Evolutionary conservation across 192 early-diverging fungal genomes (phyloP), one percentile per base, ranked within the genome.

Genomic region (Geosiphon pyriformis): DNA sequence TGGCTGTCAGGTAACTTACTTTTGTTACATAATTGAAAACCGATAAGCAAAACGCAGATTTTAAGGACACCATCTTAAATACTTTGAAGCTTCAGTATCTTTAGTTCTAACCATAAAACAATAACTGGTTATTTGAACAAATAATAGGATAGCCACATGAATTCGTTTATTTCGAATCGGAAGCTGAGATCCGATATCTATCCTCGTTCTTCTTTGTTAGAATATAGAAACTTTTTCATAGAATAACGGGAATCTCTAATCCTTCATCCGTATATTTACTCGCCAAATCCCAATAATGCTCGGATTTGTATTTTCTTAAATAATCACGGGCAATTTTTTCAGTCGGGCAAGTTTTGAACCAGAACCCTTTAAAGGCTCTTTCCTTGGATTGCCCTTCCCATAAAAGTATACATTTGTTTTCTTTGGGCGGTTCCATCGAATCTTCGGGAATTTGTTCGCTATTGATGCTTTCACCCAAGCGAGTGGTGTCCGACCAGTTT

Each of bases 341-440:
- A 2, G 85, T 87, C n/a, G 87, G 79, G 50, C 87, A 88, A 18
- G 76, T 77, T 61, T 82, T 79, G 66, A 89, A 82, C 29, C 78
- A 70, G 70, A 99, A 98, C 20, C 80, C 73, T 46, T 85, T 83
- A 74, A 99, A 99, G 50, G 80, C 73, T 42, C 91, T 79, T 20
- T 85, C 77, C 49, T 88, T 84, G 27, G 94, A 79, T 51, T 92
- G 81, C 27, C 97, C 97, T 70, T 95, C 91, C 97, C 97, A 99
- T 4, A 99, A 86, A 49, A 98, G 58, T n/a, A 79, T 72, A 71
- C 97, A 99, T 62, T 83, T 79, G 76, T 97, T 99, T 4, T 86
- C 78, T 20, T 78, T 67, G 18, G 23, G 52, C 57, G 72, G 42
- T 11, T 29, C 65, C 27, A 50, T 42, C 7, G 53, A 25, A 27